Base-by-base conservation (phyloP, 345 rosid genomes). In the Syzygium oleosum region DNA sequence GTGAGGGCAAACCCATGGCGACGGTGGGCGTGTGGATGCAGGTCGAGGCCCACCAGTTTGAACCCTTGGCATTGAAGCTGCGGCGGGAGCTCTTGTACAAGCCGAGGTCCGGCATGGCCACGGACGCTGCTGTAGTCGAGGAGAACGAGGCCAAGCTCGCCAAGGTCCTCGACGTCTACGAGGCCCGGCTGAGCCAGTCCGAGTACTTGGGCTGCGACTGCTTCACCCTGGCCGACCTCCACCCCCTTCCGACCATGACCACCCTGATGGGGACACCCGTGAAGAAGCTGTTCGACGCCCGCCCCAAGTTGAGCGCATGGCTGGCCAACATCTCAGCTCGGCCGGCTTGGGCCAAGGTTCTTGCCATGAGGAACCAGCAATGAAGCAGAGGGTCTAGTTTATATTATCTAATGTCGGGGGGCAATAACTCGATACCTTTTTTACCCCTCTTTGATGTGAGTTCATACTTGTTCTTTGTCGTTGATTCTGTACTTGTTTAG, bases 151-250 rank as follows among this genome's bases (percentile, higher is more conserved):
- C 31, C 7, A 88, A 92, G 90, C 91, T 95, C 49, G 92, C 68
- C 17, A 90, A 89, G 65, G 94, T 94, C 16, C 93, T 94, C 17
- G 96, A 96, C 84, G 89, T 94, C 21, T 95, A 95, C 56, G 99
- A 95, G 92, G 86, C 92, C 84, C 90, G 97, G 49, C 89, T 95
- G 88, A 41, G 91, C 34, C 52, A 91, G 89, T 89, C 94, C 29
- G 95, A 95, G 92, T 96, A 95, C 88, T 56, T 96, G 91, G 97
- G 93, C 17, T 89, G 95, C 25, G 93, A 94, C 34, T 52, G 88
- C 90, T 97, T 93, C 88, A 93, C 95, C 89, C 88, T 95, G 89
- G 95, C 94, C 0, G 98, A 97, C 90, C 89, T 97, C 85, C 93
- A 97, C 91, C 97, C 95, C 89, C 88, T 95, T 53, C 98, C 99